phyloP scores from a whole-genome alignment of 1,284 basidiomycete species.

The Cutaneotrichosporon dermatis region DNA sequence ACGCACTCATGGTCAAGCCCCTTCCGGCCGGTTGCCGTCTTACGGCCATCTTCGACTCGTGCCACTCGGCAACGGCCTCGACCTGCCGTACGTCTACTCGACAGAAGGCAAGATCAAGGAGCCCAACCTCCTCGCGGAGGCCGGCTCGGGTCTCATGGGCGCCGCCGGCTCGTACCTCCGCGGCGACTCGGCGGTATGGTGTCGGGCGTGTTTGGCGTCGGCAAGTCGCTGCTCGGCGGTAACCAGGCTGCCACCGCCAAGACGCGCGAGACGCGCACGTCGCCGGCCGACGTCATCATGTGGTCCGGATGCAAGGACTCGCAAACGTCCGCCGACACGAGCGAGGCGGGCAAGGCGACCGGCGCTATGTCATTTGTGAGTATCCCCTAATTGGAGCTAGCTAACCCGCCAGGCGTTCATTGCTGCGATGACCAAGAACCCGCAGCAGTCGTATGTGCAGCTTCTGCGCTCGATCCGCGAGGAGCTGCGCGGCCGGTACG shows the following conservation, averaged over 20 bases:
- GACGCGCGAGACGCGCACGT: conserved; percentile 65
- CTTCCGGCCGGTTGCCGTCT: conserved; percentile 79
- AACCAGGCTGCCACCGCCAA: conserved; percentile 10
- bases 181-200: conserved; percentile 72
- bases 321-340: conserved; percentile 87
- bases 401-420: conserved; percentile 59
- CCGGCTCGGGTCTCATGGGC: conserved; percentile 65
- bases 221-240: conserved; percentile 19
- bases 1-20: conserved; percentile 56
- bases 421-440: conserved; percentile 58
- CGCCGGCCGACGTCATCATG: conserved; percentile 62
- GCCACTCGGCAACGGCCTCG: conserved; percentile 52
- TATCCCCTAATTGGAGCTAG: background rate
- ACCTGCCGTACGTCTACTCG: conserved; percentile 62
- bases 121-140: conserved; percentile 73
- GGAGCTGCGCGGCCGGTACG: conserved; percentile 60
- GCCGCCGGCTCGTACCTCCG: conserved; percentile 32
- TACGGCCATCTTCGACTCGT: conserved; percentile 75
- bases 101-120: conserved; percentile 83
- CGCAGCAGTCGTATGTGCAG: conserved; percentile 73
- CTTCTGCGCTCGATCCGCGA: conserved; percentile 66
- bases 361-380: conserved; percentile 67
- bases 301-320: conserved; percentile 88
- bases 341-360: conserved; percentile 71
- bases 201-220: conserved; percentile 41